A percentile compares a stretch with the other conserved stretches of the same genome.
Evolutionary conservation across 768 basidiomycete species (phyloP).

Genomic region (Leccinum olivaceopallidum): DNA sequence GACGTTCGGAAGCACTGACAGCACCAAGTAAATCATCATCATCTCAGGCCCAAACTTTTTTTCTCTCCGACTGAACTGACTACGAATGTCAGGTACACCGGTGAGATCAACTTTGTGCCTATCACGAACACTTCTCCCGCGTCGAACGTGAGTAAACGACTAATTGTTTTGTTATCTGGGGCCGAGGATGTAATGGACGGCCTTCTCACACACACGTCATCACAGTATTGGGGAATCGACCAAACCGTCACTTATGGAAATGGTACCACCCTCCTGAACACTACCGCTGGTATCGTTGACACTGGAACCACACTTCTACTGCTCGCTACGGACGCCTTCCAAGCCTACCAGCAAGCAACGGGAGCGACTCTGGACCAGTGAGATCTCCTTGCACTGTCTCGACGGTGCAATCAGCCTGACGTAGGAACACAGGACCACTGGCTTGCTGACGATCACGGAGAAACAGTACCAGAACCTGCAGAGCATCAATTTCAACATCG

Average conservation of each 20-base stretch:
- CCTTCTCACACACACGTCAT: slow-evolving; percentile 1
- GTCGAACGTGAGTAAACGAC: slow-evolving; percentile 25
- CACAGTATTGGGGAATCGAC: slow-evolving; percentile 51
- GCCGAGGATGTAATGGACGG: neutral
- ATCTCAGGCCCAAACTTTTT: neutral
- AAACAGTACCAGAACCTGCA: slow-evolving; percentile 48
- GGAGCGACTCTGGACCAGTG: slow-evolving; percentile 53
- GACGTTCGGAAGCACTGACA: slow-evolving; percentile 54
- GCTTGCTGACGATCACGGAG: slow-evolving; percentile 53
- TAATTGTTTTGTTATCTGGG: neutral
- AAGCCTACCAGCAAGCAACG: slow-evolving; percentile 52
- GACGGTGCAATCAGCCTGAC: neutral
- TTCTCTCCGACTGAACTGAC: neutral
- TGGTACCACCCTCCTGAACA: slow-evolving; percentile 33
- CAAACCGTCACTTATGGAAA: slow-evolving; percentile 38
- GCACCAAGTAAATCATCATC: slow-evolving; percentile 35
- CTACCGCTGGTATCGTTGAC: slow-evolving; percentile 50
- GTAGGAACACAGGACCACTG: slow-evolving; percentile 42
- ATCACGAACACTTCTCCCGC: slow-evolving; percentile 49
- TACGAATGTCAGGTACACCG: slow-evolving; percentile 29
- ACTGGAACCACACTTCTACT: slow-evolving; percentile 56
- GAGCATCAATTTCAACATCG: slow-evolving; percentile 55
- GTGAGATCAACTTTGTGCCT: slow-evolving; percentile 38
- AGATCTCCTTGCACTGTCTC: slow-evolving; percentile 10
- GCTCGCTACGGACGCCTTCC: slow-evolving; percentile 59